Percentiles rank a stretch among this genome's conserved stretches.
Conservation (phyloP, 805 yeast genomes). For the Candida pini region DNA sequence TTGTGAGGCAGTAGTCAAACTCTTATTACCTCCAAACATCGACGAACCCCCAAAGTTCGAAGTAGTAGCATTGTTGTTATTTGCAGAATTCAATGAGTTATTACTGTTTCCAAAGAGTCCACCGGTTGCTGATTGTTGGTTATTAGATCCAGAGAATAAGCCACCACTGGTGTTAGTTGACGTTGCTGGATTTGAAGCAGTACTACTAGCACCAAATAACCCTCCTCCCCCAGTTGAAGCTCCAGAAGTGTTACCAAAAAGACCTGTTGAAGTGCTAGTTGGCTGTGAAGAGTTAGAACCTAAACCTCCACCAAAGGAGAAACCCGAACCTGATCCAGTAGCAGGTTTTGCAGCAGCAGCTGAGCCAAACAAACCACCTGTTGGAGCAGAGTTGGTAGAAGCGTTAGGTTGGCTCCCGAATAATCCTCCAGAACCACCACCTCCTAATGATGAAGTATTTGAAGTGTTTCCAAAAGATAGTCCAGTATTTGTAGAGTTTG, state of each 20-base stretch:
- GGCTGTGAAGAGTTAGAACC: constrained; percentile 1
- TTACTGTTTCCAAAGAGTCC: constrained; percentile 11
- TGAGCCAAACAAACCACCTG: constrained; percentile 33
- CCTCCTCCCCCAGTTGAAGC: constrained; percentile 1
- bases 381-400: constrained; percentile 14
- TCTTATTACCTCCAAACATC: constrained; percentile 17
- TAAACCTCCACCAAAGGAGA: constrained; percentile 14
- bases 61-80: neutral
- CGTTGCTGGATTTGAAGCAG: neutral
- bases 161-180: constrained; percentile 8
- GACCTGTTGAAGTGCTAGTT: constrained; percentile 2
- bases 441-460: constrained; percentile 7
- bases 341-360: too few species aligned
- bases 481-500: constrained; percentile 5
- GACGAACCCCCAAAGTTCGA: constrained; percentile 12
- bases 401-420: too few species aligned
- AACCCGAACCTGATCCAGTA: neutral
- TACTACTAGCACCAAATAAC: constrained; percentile 1
- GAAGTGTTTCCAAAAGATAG: constrained; percentile 2
- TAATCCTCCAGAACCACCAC: constrained; percentile 11
- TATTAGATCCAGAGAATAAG: constrained; percentile 10
- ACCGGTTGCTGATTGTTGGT: too few species aligned
- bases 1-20: constrained; percentile 4
- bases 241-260: constrained; percentile 2
- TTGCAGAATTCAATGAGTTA: constrained; percentile 1